Base-by-base conservation (phyloP, 1,284 basidiomycete species). In the Naganishia liquefaciens region DNA sequence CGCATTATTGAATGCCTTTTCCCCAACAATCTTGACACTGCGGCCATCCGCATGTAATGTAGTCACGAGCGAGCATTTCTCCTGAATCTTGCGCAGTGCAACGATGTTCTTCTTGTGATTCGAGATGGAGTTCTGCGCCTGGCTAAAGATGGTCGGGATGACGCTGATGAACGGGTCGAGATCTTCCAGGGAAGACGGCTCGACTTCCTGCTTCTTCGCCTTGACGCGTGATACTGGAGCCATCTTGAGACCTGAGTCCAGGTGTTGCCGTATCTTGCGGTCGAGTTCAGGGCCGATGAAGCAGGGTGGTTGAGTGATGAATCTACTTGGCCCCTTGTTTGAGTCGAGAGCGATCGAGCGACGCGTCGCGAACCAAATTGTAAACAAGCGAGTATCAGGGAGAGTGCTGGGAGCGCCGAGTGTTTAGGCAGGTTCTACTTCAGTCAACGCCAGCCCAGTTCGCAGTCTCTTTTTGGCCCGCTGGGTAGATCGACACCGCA, bases 31-130 rank as follows among this genome's bases (percentile, higher is more conserved):
- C 68, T 85, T 87, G 54, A 83, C 77, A 51, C 80, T 82, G 62
- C 79, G 80, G 5, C 84, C 84, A n/a, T 74, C 75, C 66, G 73
- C 75, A 67, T 82, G 81, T 9, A 81, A 63, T 66, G 88, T 84
- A 3, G 82, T 87, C 69, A 88, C 77, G 2, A 79, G 73, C 0
- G 86, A 82, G 30, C 87, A 87, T 69, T 87, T 84, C 21, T 81
- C 72, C 70, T 96, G 93, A 46, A 94, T 79, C 76, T 93, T 93
- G 80, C 89, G 85, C 2, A 98, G 84, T 0, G 88, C 86, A 55
- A 93, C 89, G 66, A 88, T 85, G 79, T 97, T 96, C 83, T 98
- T 98, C 68, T 89, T 85, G 77, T 91, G 93, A 75, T 91, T 93
- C 7, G 93, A 90, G 11, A 88, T 77, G 0, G 91, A 88, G 46